Conservation (phyloP, 169 alveolate genomes). For the Pseudocohnilembus persalinus region DNA sequence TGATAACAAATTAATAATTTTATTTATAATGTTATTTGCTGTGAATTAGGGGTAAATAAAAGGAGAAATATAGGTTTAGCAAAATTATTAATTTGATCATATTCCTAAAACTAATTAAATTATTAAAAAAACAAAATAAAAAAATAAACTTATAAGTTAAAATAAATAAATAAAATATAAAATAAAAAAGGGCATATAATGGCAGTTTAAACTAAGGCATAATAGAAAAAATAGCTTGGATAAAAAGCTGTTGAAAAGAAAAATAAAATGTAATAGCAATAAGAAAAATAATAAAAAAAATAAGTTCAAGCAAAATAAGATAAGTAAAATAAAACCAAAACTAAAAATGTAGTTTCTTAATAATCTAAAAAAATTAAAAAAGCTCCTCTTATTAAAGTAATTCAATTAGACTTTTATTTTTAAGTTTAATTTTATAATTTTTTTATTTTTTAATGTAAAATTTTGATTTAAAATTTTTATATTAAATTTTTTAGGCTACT, state of each 20-base stretch:
- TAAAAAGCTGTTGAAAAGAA: neutral
- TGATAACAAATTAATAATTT: no score
- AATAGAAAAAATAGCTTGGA: neutral
- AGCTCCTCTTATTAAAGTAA: neutral
- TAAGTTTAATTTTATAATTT: no score
- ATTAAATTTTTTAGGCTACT: conserved; percentile 13
- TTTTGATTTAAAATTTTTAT: no score
- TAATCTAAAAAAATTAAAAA: neutral
- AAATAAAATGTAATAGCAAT: neutral
- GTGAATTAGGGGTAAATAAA: neutral
- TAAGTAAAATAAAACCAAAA: no score
- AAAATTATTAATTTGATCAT: neutral
- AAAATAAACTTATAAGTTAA: neutral
- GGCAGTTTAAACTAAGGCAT: neutral
- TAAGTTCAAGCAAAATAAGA: neutral
- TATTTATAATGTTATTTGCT: neutral
- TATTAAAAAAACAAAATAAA: no score
- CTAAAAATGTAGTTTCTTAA: neutral
- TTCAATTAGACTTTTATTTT: no score
- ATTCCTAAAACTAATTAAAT: no score
- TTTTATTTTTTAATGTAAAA: no score
- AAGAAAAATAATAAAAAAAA: neutral
- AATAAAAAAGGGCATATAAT: no score
- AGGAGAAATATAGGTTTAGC: no score
- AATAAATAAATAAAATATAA: no score